Evolutionary conservation across 2,329 filamentous ascomycete genomes (phyloP), one percentile per base, ranked within the genome.

Genomic region (Colletotrichum destructivum): DNA sequence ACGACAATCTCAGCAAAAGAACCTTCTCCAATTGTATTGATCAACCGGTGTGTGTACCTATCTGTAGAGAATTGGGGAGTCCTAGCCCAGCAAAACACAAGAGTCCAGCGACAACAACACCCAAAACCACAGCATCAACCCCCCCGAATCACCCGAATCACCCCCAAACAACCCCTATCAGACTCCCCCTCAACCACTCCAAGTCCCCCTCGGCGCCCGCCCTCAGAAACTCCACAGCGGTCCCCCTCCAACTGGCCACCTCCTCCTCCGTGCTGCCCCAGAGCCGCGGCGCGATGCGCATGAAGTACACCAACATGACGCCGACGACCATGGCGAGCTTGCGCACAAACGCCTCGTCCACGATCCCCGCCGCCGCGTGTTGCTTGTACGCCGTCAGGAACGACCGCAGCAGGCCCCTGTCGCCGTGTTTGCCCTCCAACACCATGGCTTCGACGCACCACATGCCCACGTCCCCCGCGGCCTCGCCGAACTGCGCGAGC

Each of bases 391-490:
- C 61, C 21, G 47, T 26, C 35, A 63, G 21, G 15, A 63, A 63
- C 4, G 35, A 55, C 21, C 49, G 55, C 2, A 63, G 49, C 13
- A 63, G 49, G n/a, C 61, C 61, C 6, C 38, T 21, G 6, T 63
- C 21, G 5, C 49, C 49, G 21, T 54, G 40, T 38, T 63, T 44
- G 21, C 38, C 38, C 38, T 55, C 49, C 38, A 63, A 2, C 15
- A 63, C 44, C 4, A 55, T n/a, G 6, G n/a, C 49, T 21, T 63
- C 61, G n/a, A 49, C 61, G 12, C 44, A 38, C 61, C 61, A 63
- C 61, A 54, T 54, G 21, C 61, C 49, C 26, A 63, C 9, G 38
- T 63, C 61, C 38, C 44, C 40, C 3, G 35, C 18, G 3, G 49
- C 49, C 18, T 63, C 61, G n/a, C 49, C 61, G 21, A 55, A 63